phyloP scores from a whole-genome alignment of 2,329 filamentous ascomycete genomes.

The Sphaceloma murrayae region DNA sequence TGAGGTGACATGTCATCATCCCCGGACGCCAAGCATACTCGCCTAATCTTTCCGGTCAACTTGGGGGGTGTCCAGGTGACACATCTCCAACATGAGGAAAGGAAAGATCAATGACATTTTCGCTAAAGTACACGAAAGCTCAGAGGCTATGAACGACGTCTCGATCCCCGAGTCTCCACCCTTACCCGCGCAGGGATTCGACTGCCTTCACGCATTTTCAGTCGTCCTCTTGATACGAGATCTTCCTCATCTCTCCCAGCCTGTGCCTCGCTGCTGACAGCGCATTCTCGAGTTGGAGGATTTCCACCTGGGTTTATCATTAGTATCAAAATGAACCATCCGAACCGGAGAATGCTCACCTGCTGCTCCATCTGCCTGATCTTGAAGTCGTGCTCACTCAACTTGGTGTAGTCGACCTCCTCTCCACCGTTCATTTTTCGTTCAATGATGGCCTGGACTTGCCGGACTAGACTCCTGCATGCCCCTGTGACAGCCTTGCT shows the following conservation, averaged over 20 bases:
- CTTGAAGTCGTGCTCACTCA: conserved; percentile 95
- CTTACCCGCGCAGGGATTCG: too few relatives aligned
- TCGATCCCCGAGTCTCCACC: too few relatives aligned
- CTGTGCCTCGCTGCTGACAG: conserved; percentile 69
- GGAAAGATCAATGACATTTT: too few relatives aligned
- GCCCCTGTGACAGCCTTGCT: conserved; percentile 87
- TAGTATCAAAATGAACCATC: neutral
- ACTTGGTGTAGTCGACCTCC: conserved; percentile 72
- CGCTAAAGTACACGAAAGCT: conserved; percentile 15
- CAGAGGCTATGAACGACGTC: too few relatives aligned
- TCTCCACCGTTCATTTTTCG: conserved; percentile 72
- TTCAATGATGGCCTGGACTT: conserved; percentile 90
- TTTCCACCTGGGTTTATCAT: conserved; percentile 68
- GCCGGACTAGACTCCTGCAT: conserved; percentile 76
- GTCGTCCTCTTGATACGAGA: conserved; percentile 75
- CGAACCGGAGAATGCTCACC: conserved; percentile 46
- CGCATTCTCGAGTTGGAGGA: conserved; percentile 85
- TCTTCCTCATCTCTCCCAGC: conserved; percentile 96
- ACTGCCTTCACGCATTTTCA: conserved; percentile 14
- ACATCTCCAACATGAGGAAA: too few relatives aligned
- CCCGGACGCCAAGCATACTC: neutral
- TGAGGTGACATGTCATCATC: conserved; percentile 5
- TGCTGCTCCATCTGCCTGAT: conserved; percentile 99
- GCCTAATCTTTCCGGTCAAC: neutral
- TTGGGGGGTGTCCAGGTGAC: too few relatives aligned